Evolutionary conservation across 345 rosid genomes (phyloP).

Genomic region (Zanthoxylum bungeanum): DNA sequence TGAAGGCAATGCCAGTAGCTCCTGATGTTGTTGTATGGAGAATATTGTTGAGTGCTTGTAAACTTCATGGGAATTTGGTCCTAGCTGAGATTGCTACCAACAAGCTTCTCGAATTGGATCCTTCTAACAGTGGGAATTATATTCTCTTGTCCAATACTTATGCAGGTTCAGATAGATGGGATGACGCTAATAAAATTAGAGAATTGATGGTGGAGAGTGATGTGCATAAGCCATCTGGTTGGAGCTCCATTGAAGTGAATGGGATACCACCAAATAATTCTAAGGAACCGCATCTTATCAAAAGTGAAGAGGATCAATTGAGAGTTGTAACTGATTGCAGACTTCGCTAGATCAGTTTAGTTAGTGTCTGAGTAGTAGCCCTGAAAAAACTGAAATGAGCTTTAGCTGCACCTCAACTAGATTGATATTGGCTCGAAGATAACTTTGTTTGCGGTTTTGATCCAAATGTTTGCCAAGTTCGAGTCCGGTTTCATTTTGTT

Average conservation of each 20-base stretch:
- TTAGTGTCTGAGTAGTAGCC: neutral
- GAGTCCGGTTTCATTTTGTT: neutral
- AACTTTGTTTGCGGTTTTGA: neutral
- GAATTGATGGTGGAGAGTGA: conserved; percentile 40
- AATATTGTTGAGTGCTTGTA: conserved; percentile 57
- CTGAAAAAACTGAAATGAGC: neutral
- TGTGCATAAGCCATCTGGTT: conserved; percentile 45
- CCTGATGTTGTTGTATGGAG: conserved; percentile 63
- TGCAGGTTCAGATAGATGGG: conserved; percentile 58
- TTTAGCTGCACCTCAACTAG: neutral
- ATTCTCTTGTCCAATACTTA: conserved; percentile 58
- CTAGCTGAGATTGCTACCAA: conserved; percentile 48
- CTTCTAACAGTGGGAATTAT: conserved; percentile 58
- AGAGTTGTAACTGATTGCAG: neutral
- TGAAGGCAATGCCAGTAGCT: conserved; percentile 38
- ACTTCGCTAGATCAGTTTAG: neutral
- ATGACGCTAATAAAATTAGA: conserved; percentile 44
- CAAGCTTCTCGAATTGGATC: conserved; percentile 50
- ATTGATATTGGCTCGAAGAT: neutral
- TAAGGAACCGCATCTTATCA: neutral
- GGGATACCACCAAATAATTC: conserved; percentile 3
- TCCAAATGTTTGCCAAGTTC: neutral
- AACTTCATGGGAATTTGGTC: conserved; percentile 49
- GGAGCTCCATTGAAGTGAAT: conserved; percentile 42
- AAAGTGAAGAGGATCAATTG: neutral